A percentile compares a stretch with the other conserved stretches of the same genome.
These are phyloP conservation scores for Cucurbitaria berberidis DNA, from an alignment of 2,329 filamentous ascomycete genomes.

Conservation along the genomic window DNA sequence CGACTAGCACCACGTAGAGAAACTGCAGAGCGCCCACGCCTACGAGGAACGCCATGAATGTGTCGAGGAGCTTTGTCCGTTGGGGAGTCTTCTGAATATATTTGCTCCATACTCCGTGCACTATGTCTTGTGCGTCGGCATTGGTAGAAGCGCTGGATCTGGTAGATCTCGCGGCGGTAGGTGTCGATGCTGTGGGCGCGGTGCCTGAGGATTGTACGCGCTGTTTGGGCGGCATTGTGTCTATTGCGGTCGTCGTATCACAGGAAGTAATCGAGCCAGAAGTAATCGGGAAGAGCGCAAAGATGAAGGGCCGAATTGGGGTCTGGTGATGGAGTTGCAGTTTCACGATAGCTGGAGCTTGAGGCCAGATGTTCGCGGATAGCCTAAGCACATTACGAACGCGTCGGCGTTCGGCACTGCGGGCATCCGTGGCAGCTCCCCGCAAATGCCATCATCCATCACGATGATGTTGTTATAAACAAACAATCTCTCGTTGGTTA, in stretches of 20 bases:
- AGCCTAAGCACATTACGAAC: slow-evolving; percentile 1
- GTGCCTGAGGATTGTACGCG: slow-evolving; percentile 25
- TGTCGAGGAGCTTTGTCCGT: slow-evolving; percentile 88
- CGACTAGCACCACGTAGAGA: slow-evolving; percentile 85
- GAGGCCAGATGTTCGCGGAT: slow-evolving; percentile 35
- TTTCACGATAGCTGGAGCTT: slow-evolving; percentile 18
- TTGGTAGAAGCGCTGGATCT: slow-evolving; percentile 26
- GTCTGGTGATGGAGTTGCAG: slow-evolving; percentile 14
- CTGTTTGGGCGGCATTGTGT: slow-evolving; percentile 43
- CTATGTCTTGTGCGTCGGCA: slow-evolving; percentile 62
- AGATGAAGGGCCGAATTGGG: not conserved
- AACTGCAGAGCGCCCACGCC: slow-evolving; percentile 90
- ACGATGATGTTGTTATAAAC: not conserved
- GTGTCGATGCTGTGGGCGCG: slow-evolving; percentile 22
- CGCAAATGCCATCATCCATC: slow-evolving; percentile 21
- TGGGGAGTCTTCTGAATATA: slow-evolving; percentile 85
- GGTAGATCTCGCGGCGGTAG: slow-evolving; percentile 20
- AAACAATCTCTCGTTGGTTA: not conserved
- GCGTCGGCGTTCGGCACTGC: slow-evolving; percentile 13
- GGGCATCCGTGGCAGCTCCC: slow-evolving; percentile 22
- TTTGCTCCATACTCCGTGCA: slow-evolving; percentile 73
- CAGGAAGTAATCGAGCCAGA: not conserved
- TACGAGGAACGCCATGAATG: slow-evolving; percentile 87
- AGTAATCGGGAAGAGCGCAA: not conserved
- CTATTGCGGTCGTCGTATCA: not conserved